Evolutionary conservation across 306 rosid species (phyloP).

Genomic region (Amphicarpaea edgeworthii): DNA sequence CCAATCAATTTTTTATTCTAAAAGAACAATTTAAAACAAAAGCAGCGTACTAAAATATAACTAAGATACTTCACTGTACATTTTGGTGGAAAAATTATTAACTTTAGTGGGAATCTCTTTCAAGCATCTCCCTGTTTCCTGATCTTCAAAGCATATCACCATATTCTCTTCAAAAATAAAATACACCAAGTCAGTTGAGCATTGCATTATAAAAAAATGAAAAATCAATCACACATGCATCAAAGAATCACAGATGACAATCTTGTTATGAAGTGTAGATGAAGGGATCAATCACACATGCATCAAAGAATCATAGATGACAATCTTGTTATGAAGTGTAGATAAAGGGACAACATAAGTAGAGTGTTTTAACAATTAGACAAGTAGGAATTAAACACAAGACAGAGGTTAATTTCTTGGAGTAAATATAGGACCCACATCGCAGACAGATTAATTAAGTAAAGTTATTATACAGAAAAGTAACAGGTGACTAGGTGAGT

Average conservation of each 20-base stretch:
- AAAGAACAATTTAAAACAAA: conserved; percentile 18
- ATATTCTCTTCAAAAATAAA: conserved; percentile 77
- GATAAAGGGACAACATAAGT: conserved; percentile 25
- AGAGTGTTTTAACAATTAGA: conserved; percentile 15
- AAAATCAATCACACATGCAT: conserved; percentile 24
- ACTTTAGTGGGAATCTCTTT: conserved; percentile 65
- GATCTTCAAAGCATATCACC: conserved; percentile 94
- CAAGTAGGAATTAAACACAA: conserved; percentile 16
- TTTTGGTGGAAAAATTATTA: conserved; percentile 69
- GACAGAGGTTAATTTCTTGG: conserved; percentile 16
- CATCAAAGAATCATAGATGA: conserved; percentile 22
- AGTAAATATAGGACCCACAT: conserved; percentile 9
- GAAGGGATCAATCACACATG: too few species aligned
- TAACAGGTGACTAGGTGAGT: conserved; percentile 9
- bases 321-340: conserved; percentile 11
- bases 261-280: conserved; percentile 21
- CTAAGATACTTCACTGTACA: conserved; percentile 60
- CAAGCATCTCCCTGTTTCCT: conserved; percentile 82
- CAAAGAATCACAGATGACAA: conserved; percentile 11
- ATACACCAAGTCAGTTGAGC: conserved; percentile 40
- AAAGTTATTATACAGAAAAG: neutral
- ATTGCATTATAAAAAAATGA: conserved; percentile 24
- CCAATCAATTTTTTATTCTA: conserved; percentile 1
- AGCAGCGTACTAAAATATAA: conserved; percentile 31
- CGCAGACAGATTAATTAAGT: conserved; percentile 5